Conservation (phyloP, 1,284 basidiomycete genomes). For the Hypsizygus ulmarius region DNA sequence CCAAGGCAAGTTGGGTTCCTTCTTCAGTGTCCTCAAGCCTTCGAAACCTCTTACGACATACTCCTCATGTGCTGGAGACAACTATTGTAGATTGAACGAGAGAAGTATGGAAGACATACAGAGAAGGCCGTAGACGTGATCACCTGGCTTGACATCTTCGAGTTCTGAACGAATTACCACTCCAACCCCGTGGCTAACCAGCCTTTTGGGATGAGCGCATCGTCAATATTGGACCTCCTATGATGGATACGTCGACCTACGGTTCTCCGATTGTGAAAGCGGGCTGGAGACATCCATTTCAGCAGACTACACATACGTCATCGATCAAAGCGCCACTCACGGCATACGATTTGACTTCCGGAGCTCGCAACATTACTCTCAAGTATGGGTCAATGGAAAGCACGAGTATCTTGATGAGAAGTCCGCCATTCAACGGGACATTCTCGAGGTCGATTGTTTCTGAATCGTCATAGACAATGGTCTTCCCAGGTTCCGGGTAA, state of each 20-base stretch:
- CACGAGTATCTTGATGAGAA: constrained; percentile 26
- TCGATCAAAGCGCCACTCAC: constrained; percentile 7
- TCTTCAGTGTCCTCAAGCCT: constrained; percentile 21
- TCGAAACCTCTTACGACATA: constrained; percentile 14
- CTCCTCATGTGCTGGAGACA: constrained; percentile 15
- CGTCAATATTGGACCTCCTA: background rate
- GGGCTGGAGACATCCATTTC: background rate
- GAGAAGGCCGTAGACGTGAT: constrained; percentile 16
- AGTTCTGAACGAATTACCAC: constrained; percentile 22
- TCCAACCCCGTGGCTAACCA: constrained; percentile 18
- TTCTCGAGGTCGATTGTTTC: constrained; percentile 49
- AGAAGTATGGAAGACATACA: background rate
- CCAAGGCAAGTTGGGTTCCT: constrained; percentile 28
- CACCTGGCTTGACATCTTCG: constrained; percentile 12
- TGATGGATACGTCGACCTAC: constrained; percentile 2
- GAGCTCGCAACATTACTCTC: constrained; percentile 26
- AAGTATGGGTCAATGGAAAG: constrained; percentile 20
- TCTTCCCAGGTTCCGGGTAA: constrained; percentile 48
- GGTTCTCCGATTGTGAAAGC: constrained; percentile 11
- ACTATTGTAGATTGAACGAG: background rate
- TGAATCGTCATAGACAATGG: constrained; percentile 45
- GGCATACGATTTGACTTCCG: constrained; percentile 12
- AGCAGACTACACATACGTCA: background rate
- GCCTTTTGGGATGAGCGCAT: constrained; percentile 4
- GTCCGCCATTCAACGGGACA: constrained; percentile 48